Evolutionary conservation across 1,284 basidiomycete species (phyloP).

Genomic region (Ceratobasidium sp.): DNA sequence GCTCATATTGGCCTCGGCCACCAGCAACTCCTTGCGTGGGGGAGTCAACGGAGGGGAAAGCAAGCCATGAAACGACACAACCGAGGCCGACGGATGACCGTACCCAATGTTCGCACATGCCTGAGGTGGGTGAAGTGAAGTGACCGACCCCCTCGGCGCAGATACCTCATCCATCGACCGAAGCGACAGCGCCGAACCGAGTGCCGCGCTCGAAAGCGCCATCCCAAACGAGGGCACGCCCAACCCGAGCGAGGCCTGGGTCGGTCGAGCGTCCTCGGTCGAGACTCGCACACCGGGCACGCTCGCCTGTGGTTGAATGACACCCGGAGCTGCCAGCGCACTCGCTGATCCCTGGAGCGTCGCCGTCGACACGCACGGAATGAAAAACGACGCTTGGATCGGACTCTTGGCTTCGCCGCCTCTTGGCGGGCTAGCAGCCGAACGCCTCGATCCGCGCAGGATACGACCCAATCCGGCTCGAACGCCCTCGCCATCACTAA

Average conservation of each 20-base stretch:
- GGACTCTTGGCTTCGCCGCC: background rate
- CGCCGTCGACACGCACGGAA: slow-evolving; percentile 9
- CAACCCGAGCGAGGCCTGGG: background rate
- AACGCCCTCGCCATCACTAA: slow-evolving; percentile 32
- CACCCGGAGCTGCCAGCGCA: background rate
- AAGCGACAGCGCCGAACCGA: slow-evolving; percentile 25
- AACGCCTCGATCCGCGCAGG: slow-evolving; percentile 14
- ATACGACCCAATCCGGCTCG: slow-evolving; percentile 19
- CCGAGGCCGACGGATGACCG: slow-evolving; percentile 14
- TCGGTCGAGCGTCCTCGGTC: slow-evolving; percentile 1
- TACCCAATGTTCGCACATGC: background rate
- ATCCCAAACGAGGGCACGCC: slow-evolving; percentile 34
- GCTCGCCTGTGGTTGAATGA: background rate
- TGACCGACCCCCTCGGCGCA: background rate
- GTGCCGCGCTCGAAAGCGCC: slow-evolving; percentile 25
- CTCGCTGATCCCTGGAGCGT: slow-evolving; percentile 20
- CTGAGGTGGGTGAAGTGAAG: slow-evolving; percentile 23
- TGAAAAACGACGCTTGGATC: slow-evolving; percentile 10
- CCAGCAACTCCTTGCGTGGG: slow-evolving; percentile 4
- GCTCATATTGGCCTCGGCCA: background rate
- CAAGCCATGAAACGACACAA: slow-evolving; percentile 17
- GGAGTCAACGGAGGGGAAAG: slow-evolving; percentile 26
- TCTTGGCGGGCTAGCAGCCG: slow-evolving; percentile 5
- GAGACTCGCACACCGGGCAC: slow-evolving; percentile 7
- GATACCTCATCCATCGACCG: slow-evolving; percentile 15